Evolutionary conservation across 768 basidiomycete species (phyloP), one percentile per base, ranked within the genome.

Genomic region (Kwoniella bestiolae): DNA sequence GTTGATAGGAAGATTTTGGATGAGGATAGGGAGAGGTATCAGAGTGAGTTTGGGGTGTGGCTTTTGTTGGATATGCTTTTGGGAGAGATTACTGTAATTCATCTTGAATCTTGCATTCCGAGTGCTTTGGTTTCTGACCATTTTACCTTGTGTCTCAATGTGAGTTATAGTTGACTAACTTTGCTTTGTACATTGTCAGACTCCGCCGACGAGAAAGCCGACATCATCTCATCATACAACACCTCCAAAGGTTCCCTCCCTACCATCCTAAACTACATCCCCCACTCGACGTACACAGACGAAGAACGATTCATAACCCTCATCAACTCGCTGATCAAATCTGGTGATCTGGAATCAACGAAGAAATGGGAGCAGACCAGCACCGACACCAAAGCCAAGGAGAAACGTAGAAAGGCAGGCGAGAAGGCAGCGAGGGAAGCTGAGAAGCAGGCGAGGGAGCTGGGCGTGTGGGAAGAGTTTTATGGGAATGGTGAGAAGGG

Each of bases 1-100:
- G 90, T 95, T 26, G 94, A 93, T 61, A 86, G 88, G 67, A 88
- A 87, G 65, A 90, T 88, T 79, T 84, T 99, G 59, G 93, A 97
- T 69, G 91, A 96, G 79, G 87, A 95, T 87, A 95, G 92, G 86
- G 88, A 88, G 71, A 88, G 88, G 74, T 99, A 99, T 81, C 94
- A 98, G 85, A 92, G 96, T 90, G 63, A 60, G 81, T 64, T 41
- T 11, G 18, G 38, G 38, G 18, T 14, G 12, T 41, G 3, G 38
- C 1, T 11, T 21, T 3, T 49, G 6, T 49, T 49, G 26, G 12
- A 11, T 28, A 14, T 3, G 23, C 16, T 23, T 49, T 21, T n/a
- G n/a, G n/a, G n/a, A n/a, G n/a, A n/a, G n/a, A n/a, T n/a, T n/a
- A n/a, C n/a, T n/a, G n/a, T n/a, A n/a, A n/a, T n/a, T n/a, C n/a